Evolutionary conservation across 768 basidiomycete species (phyloP).

Genomic region (Psilocybe subaeruginosa): DNA sequence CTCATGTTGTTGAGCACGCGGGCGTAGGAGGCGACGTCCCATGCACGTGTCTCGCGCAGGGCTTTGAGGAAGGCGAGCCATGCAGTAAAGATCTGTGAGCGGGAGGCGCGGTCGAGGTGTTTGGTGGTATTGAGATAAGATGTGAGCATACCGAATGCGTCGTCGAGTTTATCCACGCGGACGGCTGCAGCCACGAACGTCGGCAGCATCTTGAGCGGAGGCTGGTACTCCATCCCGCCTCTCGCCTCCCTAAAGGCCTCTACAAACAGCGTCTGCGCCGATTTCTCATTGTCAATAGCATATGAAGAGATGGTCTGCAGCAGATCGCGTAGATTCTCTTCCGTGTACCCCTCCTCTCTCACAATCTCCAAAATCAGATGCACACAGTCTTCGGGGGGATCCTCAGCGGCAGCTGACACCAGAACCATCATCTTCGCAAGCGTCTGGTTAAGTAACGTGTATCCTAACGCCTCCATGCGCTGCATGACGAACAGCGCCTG

Average conservation of each 20-base stretch:
- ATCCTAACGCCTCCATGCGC: background rate
- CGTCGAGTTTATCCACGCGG: background rate
- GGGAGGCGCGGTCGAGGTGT: background rate
- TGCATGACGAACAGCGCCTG: background rate
- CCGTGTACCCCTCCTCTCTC: background rate
- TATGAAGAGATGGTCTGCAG: background rate
- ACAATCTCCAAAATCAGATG: background rate
- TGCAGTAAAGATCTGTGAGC: background rate
- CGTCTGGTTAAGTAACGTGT: background rate
- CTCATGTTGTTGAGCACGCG: background rate
- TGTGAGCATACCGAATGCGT: conserved; percentile 2
- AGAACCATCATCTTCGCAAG: background rate
- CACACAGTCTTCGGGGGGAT: background rate
- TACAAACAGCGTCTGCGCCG: background rate
- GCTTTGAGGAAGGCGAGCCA: background rate
- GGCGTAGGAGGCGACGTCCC: background rate
- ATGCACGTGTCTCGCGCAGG: background rate
- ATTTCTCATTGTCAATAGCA: background rate
- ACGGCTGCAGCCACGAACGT: conserved; percentile 3
- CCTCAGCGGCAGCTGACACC: background rate
- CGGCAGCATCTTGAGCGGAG: background rate
- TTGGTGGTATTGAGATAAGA: background rate
- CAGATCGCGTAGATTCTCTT: background rate
- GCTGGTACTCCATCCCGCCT: background rate
- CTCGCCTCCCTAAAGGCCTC: background rate